Evolutionary conservation across 768 basidiomycete genomes (phyloP), one percentile per base, ranked within the genome.

Genomic region (Mycena indigotica): DNA sequence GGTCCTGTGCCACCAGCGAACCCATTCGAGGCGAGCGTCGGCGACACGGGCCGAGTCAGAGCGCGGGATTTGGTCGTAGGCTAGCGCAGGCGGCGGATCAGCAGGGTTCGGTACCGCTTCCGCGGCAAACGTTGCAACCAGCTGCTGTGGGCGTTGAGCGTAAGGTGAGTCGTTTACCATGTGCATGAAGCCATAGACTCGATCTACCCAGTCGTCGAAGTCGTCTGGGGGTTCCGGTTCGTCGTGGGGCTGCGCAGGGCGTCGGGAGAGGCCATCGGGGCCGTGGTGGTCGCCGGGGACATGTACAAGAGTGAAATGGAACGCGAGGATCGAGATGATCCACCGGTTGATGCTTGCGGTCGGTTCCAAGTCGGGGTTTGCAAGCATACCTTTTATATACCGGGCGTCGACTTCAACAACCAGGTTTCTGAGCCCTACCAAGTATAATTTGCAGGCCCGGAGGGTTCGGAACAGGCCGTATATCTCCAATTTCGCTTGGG

Each of bases 341-440:
- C 69, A 70, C 1, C 60, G 29, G 21, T 71, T 69, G 8, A 71
- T 64, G 3, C 61, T 38, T 0, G 58, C 52, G 21, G 61, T 69
- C 0, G 67, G 67, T 28, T 62, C 63, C n/a, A 50, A 24, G 44
- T 60, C 58, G 3, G 38, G 69, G 5, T 57, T 70, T 26, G 50
- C 64, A 38, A 63, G 46, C 67, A 68, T 75, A 5, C 68, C 72
- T 26, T 59, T 52, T 28, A 75, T 64, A 50, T 69, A 75, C 15
- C 63, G 58, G 0, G 71, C 69, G 46, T 75, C 69, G 4, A 74
- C 69, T 44, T 74, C 69, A 5, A 75, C 65, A 0, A 56, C 52
- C 0, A 75, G 60, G 28, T 67, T 61, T 12, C 53, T 54, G 0
- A 69, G n/a, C 0, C 69, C 65, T 38, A 71, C 65, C 19, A 71